A percentile compares a stretch with the other conserved stretches of the same genome.
Evolutionary conservation across 192 early-diverging fungal genomes (phyloP).

Genomic region (Backusella tarrabulga): DNA sequence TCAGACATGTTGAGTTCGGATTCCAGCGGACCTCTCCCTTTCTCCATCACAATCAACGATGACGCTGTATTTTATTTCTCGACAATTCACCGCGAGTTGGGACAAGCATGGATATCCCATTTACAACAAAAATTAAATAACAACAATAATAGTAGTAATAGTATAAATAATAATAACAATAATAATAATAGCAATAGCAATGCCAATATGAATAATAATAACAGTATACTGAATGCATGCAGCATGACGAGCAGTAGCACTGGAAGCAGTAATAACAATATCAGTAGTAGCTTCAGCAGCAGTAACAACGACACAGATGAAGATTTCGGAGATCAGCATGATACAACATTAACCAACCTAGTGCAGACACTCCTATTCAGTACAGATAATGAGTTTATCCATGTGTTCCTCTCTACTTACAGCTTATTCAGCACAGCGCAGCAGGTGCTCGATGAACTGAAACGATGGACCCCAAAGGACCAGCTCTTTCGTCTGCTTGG

Average conservation of each 20-base stretch:
- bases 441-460: constrained; percentile 15
- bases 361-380: constrained; percentile 35
- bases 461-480: neutral
- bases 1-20: neutral
- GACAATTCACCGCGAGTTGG: neutral
- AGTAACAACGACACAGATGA: neutral
- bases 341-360: constrained; percentile 58
- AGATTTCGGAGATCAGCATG: constrained; percentile 20
- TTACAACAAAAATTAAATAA: neutral
- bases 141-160: neutral
- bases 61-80: neutral
- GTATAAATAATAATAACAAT: neutral
- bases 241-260: neutral
- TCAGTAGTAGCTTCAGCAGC: neutral
- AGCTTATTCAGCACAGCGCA: constrained; percentile 32
- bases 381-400: constrained; percentile 23
- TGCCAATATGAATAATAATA: neutral
- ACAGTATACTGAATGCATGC: neutral
- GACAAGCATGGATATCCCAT: neutral
- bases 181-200: neutral
- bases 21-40: constrained; percentile 7
- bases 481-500: neutral
- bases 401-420: constrained; percentile 42
- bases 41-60: neutral
- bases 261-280: neutral